Percentiles rank a stretch among this genome's conserved stretches.
phyloP scores from a whole-genome alignment of 1,284 basidiomycete species.

The Tylopilus sp. region DNA sequence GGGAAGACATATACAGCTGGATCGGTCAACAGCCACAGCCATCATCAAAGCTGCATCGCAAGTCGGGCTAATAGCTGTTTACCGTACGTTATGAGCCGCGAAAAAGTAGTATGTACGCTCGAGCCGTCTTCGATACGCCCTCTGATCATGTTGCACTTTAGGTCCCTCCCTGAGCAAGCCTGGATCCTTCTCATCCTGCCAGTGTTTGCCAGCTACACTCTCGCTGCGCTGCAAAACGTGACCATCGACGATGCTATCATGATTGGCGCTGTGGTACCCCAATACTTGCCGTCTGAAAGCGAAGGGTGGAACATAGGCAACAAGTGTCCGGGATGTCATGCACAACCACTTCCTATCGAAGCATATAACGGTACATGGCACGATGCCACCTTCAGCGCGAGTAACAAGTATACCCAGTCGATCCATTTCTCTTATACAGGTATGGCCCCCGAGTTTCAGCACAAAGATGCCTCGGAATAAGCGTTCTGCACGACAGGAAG shows the following conservation, averaged over 20 bases:
- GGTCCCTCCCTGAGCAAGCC: too few species aligned
- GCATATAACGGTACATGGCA: slow-evolving; percentile 21
- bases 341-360: slow-evolving; percentile 1
- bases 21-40: too few species aligned
- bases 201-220: background rate
- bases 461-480: background rate
- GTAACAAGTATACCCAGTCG: background rate
- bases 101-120: too few species aligned
- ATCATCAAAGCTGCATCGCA: too few species aligned
- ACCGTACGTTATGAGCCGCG: too few species aligned
- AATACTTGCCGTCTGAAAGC: slow-evolving; percentile 6
- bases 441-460: background rate
- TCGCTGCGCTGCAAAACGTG: slow-evolving; percentile 1
- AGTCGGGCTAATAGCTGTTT: too few species aligned
- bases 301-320: background rate
- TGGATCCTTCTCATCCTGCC: background rate
- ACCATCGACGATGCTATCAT: slow-evolving; percentile 20
- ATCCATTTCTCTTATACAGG: slow-evolving; percentile 19
- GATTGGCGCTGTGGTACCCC: background rate
- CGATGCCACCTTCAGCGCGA: slow-evolving; percentile 5
- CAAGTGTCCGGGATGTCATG: background rate
- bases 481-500: slow-evolving; percentile 8
- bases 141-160: too few species aligned
- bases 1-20: too few species aligned
- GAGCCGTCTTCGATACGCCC: too few species aligned